phyloP scores from a whole-genome alignment of 805 yeast species.

The Maudiozyma pseudohumilis region DNA sequence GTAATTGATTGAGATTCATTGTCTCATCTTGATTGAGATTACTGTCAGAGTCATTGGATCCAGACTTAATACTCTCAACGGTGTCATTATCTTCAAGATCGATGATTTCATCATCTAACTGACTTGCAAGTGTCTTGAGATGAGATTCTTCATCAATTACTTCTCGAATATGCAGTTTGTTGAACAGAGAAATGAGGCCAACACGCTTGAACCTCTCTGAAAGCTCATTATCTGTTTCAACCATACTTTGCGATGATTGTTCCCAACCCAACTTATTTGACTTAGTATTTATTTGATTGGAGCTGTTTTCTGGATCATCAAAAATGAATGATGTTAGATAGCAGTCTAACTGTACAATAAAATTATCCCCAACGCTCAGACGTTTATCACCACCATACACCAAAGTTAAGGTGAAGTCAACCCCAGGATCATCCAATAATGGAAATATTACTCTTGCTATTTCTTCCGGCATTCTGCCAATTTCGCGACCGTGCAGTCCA shows the following conservation, averaged over 20 bases:
- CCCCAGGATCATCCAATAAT: slow-evolving; percentile 41
- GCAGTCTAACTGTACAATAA: slow-evolving; percentile 60
- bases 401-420: slow-evolving; percentile 47
- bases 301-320: slow-evolving; percentile 6
- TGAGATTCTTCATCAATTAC: slow-evolving; percentile 12
- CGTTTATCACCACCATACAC: slow-evolving; percentile 45
- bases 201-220: slow-evolving; percentile 42
- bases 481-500: slow-evolving; percentile 37
- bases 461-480: slow-evolving; percentile 70
- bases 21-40: slow-evolving; percentile 19
- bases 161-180: slow-evolving; percentile 32
- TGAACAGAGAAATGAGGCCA: slow-evolving; percentile 48
- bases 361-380: slow-evolving; percentile 66
- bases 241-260: slow-evolving; percentile 13
- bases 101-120: slow-evolving; percentile 23
- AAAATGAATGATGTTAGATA: slow-evolving; percentile 36
- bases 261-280: slow-evolving; percentile 3
- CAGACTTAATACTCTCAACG: slow-evolving; percentile 8
- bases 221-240: slow-evolving; percentile 47
- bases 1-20: slow-evolving; percentile 61
- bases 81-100: slow-evolving; percentile 31
- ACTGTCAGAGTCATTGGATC: slow-evolving; percentile 5
- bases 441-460: slow-evolving; percentile 59
- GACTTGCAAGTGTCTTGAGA: slow-evolving; percentile 5
- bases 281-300: background rate